Evolutionary conservation across 345 rosid species (phyloP), one percentile per base, ranked within the genome.

Genomic region (Physaria fendleri): DNA sequence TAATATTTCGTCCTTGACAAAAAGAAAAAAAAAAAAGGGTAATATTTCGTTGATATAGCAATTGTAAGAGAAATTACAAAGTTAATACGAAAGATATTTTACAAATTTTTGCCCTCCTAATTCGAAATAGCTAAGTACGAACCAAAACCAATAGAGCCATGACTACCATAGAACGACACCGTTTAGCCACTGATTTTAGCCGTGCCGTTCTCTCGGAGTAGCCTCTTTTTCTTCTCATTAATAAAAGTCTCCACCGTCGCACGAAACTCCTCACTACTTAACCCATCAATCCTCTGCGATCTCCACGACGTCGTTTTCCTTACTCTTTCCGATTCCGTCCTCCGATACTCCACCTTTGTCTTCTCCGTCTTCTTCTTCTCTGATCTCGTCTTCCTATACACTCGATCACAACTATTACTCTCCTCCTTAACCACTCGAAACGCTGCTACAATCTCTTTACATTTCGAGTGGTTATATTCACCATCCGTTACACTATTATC

Each of bases 251-350:
- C 77, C 6, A 76, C 32, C 35, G 33, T 69, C 54, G 2, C 22
- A 20, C 52, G 66, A 50, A 76, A 55, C 65, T 76, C 72, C 45
- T 76, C 77, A 14, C 17, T 69, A 48, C 72, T 76, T 58, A 72
- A 24, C 15, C 45, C 69, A 20, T 68, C 68, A 37, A 76, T 76
- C 25, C 38, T 34, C 59, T 33, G 46, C 15, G 42, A 54, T 38
- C 39, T 59, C 59, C 48, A 44, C 53, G 69, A 34, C 30, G 52
- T 18, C 35, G 68, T 52, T 64, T 41, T 56, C 15, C 20, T 18
- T 27, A 40, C 49, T 34, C 47, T 68, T 50, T 51, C 68, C 34
- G 67, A 25, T 6, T 44, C 47, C 54, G 30, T 43, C 56, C 62
- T 61, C 39, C 48, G 56, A 29, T 53, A 53, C 62, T 61, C 57